A percentile compares a stretch with the other conserved stretches of the same genome.
Evolutionary conservation across 164 flowering plant species (phyloP).

Genomic region (Vitis rotundifolia): DNA sequence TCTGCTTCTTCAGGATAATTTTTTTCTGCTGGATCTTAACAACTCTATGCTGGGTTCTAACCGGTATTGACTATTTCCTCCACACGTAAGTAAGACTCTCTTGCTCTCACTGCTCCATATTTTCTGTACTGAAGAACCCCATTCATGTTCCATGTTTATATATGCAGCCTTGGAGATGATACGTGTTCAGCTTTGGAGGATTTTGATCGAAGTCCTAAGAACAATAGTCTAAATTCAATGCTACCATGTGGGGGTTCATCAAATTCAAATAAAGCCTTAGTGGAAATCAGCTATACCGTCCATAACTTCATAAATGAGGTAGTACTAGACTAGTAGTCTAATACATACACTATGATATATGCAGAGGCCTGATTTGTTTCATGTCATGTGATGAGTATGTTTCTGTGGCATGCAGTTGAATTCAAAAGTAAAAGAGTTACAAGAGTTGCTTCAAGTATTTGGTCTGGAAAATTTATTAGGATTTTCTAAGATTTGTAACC

Average conservation of each 20-base stretch:
- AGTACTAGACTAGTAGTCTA: not conserved
- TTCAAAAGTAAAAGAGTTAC: conserved; percentile 22
- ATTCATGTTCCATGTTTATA: too few species aligned
- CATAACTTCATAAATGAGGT: conserved; percentile 49
- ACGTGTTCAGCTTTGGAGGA: conserved; percentile 50
- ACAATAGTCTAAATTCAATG: conserved; percentile 35
- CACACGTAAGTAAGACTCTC: conserved; percentile 37
- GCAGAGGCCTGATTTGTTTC: not conserved
- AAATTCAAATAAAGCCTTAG: conserved; percentile 24
- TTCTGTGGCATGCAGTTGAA: conserved; percentile 41
- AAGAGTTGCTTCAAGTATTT: conserved; percentile 12
- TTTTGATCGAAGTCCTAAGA: conserved; percentile 35
- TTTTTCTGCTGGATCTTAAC: conserved; percentile 57
- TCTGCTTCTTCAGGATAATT: conserved; percentile 40
- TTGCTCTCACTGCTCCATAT: too few species aligned
- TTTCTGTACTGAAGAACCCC: too few species aligned
- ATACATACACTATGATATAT: too few species aligned
- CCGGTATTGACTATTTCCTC: conserved; percentile 61
- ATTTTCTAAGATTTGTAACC: conserved; percentile 40
- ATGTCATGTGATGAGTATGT: not conserved
- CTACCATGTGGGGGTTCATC: conserved; percentile 40
- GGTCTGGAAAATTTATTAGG: conserved; percentile 3
- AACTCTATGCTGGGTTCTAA: conserved; percentile 50
- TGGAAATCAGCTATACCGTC: conserved; percentile 32
- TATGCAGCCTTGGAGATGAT: conserved; percentile 51